Evolutionary conservation across 495 filamentous ascomycete species (phyloP).

Genomic region (Xylaria intraflava): DNA sequence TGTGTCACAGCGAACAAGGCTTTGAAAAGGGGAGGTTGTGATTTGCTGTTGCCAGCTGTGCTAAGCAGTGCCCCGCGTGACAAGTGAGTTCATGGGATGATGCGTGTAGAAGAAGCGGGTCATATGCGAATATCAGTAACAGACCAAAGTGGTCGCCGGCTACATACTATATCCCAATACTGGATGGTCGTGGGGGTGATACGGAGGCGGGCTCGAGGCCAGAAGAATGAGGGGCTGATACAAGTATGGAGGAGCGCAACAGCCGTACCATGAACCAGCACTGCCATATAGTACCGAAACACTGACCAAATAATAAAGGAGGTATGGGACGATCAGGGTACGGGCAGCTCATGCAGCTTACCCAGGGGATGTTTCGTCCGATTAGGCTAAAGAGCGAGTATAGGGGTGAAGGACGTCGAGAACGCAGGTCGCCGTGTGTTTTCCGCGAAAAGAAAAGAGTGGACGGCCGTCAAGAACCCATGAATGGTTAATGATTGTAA

Average conservation of each 20-base stretch:
- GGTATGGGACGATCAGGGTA: neutral
- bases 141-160: neutral
- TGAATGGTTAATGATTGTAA: too few species aligned
- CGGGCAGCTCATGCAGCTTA: slow-evolving; percentile 1
- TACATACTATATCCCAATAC: neutral
- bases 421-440: slow-evolving; percentile 11
- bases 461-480: neutral
- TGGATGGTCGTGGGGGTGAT: neutral
- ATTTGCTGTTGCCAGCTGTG: neutral
- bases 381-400: neutral
- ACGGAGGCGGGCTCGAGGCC: neutral
- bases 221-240: neutral
- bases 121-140: neutral
- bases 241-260: neutral
- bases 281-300: neutral
- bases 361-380: neutral
- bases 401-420: neutral
- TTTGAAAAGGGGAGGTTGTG: neutral
- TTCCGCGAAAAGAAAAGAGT: slow-evolving; percentile 6
- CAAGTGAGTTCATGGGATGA: neutral
- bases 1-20: neutral
- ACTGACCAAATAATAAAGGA: neutral
- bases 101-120: neutral
- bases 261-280: neutral
- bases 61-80: neutral